Evolutionary conservation across 2,329 filamentous ascomycete species (phyloP).

Genomic region (Chrysosporium keratinophilum): DNA sequence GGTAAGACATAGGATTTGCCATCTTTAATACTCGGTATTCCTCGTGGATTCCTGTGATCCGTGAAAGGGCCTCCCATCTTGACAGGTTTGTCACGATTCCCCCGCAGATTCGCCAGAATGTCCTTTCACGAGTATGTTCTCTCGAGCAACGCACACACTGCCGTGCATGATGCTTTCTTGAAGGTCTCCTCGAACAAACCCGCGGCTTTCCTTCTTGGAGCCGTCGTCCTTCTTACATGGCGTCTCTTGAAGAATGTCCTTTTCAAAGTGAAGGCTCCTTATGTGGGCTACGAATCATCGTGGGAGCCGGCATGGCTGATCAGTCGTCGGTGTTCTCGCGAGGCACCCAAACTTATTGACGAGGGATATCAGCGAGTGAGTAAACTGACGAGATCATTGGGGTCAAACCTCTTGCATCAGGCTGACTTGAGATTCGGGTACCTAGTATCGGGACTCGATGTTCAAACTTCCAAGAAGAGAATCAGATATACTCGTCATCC

Average conservation of each 20-base stretch:
- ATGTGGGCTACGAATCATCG: constrained; percentile 7
- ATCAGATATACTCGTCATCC: constrained; percentile 19
- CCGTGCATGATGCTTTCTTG: not conserved
- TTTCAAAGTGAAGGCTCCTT: constrained; percentile 7
- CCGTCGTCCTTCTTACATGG: not conserved
- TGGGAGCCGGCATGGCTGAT: constrained; percentile 9
- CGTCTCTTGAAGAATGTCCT: not conserved
- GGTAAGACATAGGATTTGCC: no score
- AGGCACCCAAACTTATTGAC: constrained; percentile 1
- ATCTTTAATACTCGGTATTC: no score
- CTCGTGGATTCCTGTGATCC: no score
- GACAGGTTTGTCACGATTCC: not conserved
- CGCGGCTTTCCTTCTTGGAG: not conserved
- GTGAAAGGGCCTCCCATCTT: no score
- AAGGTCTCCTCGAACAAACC: not conserved
- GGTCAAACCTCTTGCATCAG: not conserved
- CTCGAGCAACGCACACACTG: not conserved
- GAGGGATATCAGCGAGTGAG: constrained; percentile 7
- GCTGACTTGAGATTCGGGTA: not conserved
- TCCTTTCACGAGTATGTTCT: not conserved
- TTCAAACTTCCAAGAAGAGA: constrained; percentile 14
- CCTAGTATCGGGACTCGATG: constrained; percentile 14
- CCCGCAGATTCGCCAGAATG: not conserved
- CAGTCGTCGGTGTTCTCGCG: not conserved
- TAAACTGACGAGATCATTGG: not conserved